These are phyloP conservation scores for Anisodus tanguticus DNA, from an alignment of 257 asterid genomes.

Conservation along the genomic window DNA sequence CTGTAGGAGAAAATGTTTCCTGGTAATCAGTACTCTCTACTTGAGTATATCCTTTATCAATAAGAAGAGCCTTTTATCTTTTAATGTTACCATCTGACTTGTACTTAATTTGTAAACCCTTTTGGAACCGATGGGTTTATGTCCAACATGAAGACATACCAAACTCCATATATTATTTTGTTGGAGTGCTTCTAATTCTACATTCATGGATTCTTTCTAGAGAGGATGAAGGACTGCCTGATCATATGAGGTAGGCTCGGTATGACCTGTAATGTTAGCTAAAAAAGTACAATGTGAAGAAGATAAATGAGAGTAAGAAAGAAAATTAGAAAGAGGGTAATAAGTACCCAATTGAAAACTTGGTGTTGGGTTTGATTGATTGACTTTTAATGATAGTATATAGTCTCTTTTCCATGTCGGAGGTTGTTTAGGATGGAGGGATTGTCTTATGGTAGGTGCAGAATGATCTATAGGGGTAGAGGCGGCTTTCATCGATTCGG, in stretches of 20 bases:
- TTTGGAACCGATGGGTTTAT: slow-evolving; percentile 26
- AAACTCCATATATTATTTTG: slow-evolving; percentile 11
- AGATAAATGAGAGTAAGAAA: slow-evolving; percentile 28
- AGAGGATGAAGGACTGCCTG: background rate
- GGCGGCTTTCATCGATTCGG: background rate
- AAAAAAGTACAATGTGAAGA: background rate
- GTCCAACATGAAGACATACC: background rate
- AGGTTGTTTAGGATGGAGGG: background rate
- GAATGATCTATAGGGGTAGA: background rate
- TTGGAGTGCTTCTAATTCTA: background rate
- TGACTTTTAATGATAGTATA: background rate
- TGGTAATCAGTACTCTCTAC: slow-evolving; percentile 19
- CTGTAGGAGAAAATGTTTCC: background rate
- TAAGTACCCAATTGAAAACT: slow-evolving; percentile 23
- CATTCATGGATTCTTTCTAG: background rate
- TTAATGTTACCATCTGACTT: background rate
- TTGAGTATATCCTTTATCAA: slow-evolving; percentile 29
- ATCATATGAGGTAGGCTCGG: slow-evolving; percentile 13
- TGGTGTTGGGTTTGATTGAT: background rate
- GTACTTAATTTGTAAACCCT: slow-evolving; percentile 19
- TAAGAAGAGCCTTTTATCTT: slow-evolving; percentile 21
- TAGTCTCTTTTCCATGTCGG: slow-evolving; percentile 16
- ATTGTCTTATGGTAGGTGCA: background rate
- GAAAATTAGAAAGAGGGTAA: slow-evolving; percentile 24
- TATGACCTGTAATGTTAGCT: slow-evolving; percentile 32